Evolutionary conservation across 139 green algal genomes (phyloP).

Genomic region (Micractinium sp.): DNA sequence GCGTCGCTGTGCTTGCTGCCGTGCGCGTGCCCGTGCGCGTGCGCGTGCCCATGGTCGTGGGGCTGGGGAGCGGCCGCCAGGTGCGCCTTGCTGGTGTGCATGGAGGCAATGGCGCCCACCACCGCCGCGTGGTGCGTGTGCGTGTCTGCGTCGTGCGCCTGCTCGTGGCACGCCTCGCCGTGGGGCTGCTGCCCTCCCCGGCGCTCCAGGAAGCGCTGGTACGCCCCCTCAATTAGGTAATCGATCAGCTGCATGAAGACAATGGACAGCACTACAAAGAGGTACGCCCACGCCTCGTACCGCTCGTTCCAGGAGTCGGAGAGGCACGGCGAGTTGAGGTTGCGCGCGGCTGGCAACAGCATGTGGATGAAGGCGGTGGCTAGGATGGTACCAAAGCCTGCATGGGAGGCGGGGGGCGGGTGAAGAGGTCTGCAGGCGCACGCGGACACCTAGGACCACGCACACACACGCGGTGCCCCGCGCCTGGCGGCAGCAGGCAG

Average conservation of each 20-base stretch:
- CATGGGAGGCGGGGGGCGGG: too few species aligned
- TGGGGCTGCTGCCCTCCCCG: not conserved
- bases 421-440: not conserved
- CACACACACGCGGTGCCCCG: too few species aligned
- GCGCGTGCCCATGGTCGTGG: not conserved
- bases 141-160: not conserved
- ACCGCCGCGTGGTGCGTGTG: slow-evolving; percentile 10
- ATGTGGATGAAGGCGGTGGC: slow-evolving; percentile 43
- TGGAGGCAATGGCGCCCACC: not conserved
- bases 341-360: not conserved
- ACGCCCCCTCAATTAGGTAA: slow-evolving; percentile 27
- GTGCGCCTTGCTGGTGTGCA: slow-evolving; percentile 13
- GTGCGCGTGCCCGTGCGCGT: not conserved
- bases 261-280: slow-evolving; percentile 46
- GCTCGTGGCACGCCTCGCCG: slow-evolving; percentile 9
- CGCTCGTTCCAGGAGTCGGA: slow-evolving; percentile 31
- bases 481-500: not conserved
- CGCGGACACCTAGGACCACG: too few species aligned
- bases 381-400: slow-evolving; percentile 45
- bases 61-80: not conserved
- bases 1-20: not conserved
- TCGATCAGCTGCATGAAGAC: slow-evolving; percentile 47
- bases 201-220: not conserved
- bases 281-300: slow-evolving; percentile 49
- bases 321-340: slow-evolving; percentile 48